A percentile compares a stretch with the other conserved stretches of the same genome.
These are phyloP conservation scores for Lepiota subincarnata DNA, from an alignment of 768 basidiomycete genomes.

Conservation along the genomic window DNA sequence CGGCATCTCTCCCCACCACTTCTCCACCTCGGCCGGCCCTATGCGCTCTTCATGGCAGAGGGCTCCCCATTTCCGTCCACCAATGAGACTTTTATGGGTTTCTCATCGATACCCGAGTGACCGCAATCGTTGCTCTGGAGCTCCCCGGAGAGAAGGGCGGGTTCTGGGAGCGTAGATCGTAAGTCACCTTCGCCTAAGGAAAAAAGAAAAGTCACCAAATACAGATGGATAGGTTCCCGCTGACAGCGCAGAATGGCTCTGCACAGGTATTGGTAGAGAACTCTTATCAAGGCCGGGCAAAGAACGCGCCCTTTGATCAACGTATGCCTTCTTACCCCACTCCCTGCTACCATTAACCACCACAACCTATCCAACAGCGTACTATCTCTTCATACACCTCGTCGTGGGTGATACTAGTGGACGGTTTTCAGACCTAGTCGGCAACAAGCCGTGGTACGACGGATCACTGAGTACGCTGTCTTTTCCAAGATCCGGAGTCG, in stretches of 20 bases:
- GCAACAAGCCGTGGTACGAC: conserved; percentile 77
- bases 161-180: conserved; percentile 63
- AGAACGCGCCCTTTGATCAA: conserved; percentile 79
- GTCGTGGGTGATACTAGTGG: conserved; percentile 82
- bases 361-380: conserved; percentile 35
- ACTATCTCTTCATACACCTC: conserved; percentile 74
- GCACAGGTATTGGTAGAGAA: conserved; percentile 50
- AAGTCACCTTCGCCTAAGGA: conserved; percentile 17
- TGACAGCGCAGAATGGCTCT: conserved; percentile 53
- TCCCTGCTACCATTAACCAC: conserved; percentile 13
- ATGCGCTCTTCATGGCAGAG: conserved; percentile 45
- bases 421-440: conserved; percentile 82
- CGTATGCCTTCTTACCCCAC: conserved; percentile 34
- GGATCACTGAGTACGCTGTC: conserved; percentile 40
- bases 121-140: conserved; percentile 47
- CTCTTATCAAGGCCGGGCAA: conserved; percentile 57
- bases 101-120: too few species aligned
- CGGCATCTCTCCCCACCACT: conserved; percentile 21
- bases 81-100: too few species aligned
- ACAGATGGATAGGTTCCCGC: conserved; percentile 53
- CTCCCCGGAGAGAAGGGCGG: too few species aligned
- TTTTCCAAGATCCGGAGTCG: conserved; percentile 8
- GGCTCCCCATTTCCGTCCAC: conserved; percentile 18
- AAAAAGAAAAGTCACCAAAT: conserved; percentile 14
- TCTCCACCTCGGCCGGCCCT: conserved; percentile 37